Conservation (phyloP, 2,329 filamentous ascomycete genomes). For the Microcyclospora tardicrescens region DNA sequence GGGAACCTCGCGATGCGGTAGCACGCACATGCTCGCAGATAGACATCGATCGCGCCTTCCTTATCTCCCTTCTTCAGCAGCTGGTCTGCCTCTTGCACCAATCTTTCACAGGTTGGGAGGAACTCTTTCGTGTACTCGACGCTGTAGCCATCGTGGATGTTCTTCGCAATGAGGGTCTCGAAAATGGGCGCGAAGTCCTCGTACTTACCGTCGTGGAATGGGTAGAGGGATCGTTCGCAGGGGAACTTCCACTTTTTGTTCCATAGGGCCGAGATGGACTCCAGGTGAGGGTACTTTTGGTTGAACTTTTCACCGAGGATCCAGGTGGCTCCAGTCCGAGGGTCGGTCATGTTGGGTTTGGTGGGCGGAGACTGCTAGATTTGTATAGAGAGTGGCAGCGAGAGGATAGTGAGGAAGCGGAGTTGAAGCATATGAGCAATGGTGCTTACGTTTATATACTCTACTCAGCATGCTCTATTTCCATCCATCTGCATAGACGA, state of each 20-base stretch:
- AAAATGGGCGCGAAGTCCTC: constrained; percentile 28
- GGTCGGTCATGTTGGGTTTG: constrained; percentile 13
- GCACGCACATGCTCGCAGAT: constrained; percentile 24
- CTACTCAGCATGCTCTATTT: too few species aligned
- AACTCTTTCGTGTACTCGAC: constrained; percentile 26
- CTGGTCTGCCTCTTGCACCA: constrained; percentile 20
- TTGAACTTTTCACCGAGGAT: constrained; percentile 36
- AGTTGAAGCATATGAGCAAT: too few species aligned
- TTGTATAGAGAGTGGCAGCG: not conserved
- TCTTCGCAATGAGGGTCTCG: constrained; percentile 22
- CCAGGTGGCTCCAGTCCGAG: constrained; percentile 22
- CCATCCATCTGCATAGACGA: too few species aligned
- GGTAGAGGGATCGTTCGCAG: constrained; percentile 18
- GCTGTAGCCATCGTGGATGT: constrained; percentile 27
- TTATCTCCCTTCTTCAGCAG: constrained; percentile 12
- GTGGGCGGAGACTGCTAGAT: not conserved
- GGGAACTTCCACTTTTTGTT: constrained; percentile 26
- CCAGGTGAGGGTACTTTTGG: constrained; percentile 42
- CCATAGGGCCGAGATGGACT: constrained; percentile 44
- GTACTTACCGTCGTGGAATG: constrained; percentile 24
- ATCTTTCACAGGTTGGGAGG: constrained; percentile 20
- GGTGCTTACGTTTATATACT: too few species aligned
- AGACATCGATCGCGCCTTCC: constrained; percentile 20
- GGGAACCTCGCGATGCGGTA: constrained; percentile 26
- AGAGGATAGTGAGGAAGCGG: too few species aligned